Evolutionary conservation across 2,329 filamentous ascomycete species (phyloP), one percentile per base, ranked within the genome.

Genomic region (Parascedosporium putredinis): DNA sequence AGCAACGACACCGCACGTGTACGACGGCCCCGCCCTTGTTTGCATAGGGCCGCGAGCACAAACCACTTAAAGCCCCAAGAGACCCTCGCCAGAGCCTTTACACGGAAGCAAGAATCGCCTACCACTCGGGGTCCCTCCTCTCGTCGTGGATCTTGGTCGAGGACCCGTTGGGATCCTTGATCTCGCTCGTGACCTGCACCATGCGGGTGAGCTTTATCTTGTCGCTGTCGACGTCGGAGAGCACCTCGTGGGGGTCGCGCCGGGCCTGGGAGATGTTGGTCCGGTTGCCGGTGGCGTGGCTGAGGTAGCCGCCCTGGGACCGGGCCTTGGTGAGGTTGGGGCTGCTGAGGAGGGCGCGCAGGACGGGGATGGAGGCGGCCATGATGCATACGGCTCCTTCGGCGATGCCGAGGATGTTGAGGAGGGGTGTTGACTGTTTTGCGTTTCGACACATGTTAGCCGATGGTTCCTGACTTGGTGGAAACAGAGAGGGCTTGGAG

Each of bases 341-440:
- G 8, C 22, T 40, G 46, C 22, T 27, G 49, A 63, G 50, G 2
- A 63, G 55, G n/a, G 57, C 60, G 1, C 61, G 59, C 6, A 64
- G 50, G n/a, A 64, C 61, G 7, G 62, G 62, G 22, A 64, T 62
- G 3, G 60, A 63, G 50, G 52, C 55, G 36, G 56, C 56, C 27
- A 57, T 51, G 33, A 56, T 56, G 16, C 55, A 53, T 3, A 55
- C 55, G 14, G 55, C 53, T 14, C 52, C 53, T 36, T 58, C 56
- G 12, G 54, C 54, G 7, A 53, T 54, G 20, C 52, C 51, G 52
- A 53, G 54, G 29, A 55, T 55, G 18, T 56, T 51, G 10, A 58
- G 54, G 50, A 2, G 52, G 49, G 4, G 55, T 55, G 38, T 56
- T 45, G 49, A 54, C 56, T 58, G 9, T n/a, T n/a, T n/a, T n/a